Evolutionary conservation across 2,329 filamentous ascomycete species (phyloP), one percentile per base, ranked within the genome.

Genomic region (Hymenoscyphus salicellus): DNA sequence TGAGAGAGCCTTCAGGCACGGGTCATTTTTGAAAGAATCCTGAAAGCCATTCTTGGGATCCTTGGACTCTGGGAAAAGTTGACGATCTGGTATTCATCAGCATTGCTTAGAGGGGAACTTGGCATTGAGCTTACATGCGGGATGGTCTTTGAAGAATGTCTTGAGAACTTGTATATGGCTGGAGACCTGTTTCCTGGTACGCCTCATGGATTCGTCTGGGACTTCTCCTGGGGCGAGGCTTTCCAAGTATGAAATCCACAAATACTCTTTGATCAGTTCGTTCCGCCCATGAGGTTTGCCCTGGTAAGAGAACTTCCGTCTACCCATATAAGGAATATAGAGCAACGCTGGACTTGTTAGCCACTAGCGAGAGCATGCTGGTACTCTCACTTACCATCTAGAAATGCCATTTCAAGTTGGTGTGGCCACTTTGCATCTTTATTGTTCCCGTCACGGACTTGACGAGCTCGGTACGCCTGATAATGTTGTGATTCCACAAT

Each of bases 91-190:
- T 41, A 23, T 20, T 10, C 43, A 49, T 23, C 11, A 55, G 10
- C 41, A 20, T 73, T 63, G 66, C 46, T 58, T 58, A 26, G 41
- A 7, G 56, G 17, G 16, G 26, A 38, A 32, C 16, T 17, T 10
- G 26, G 8, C n/a, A 8, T 3, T 11, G 23, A 30, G 80, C 86
- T 82, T 78, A 89, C 86, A 89, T 74, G 84, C 86, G 55, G 84
- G 82, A 67, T 89, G 79, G 62, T 84, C 82, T 63, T 82, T 81
- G 68, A 90, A 85, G 74, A 89, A 88, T 60, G 84, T 85, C 78
- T 89, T 89, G 63, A 89, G 78, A 16, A 90, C 87, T 73, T 90
- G 87, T 72, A 90, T 89, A 72, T 90, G 87, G 72, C 86, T 89
- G 2, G 87, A 89, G 5, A 90, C 86, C 71, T 89, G 86, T 75